A percentile compares a stretch with the other conserved stretches of the same genome.
Evolutionary conservation across 129 eudicot genomes (phyloP).

Genomic region (Deinandra increscens): DNA sequence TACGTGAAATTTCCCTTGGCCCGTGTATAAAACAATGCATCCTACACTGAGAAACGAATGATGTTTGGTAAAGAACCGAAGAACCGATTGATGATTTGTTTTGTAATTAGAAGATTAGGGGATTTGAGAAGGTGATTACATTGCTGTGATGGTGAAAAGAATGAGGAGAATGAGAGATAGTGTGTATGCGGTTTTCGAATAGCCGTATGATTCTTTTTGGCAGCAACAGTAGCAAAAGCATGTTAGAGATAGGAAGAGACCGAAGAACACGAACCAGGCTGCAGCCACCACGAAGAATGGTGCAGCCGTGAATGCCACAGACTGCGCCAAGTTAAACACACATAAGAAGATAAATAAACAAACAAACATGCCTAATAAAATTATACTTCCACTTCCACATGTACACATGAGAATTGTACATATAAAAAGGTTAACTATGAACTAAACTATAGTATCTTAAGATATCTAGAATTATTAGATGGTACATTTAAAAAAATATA

Average conservation of each 20-base stretch:
- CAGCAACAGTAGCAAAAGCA: constrained; percentile 69
- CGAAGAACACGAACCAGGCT: constrained; percentile 74
- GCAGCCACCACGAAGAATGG: constrained; percentile 64
- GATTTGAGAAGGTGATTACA: constrained; percentile 35
- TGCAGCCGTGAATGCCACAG: constrained; percentile 85
- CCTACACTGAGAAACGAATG: constrained; percentile 54
- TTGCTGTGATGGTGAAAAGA: constrained; percentile 72
- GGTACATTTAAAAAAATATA: too few species aligned
- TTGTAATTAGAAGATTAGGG: neutral
- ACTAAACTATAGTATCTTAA: too few species aligned
- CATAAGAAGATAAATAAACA: neutral
- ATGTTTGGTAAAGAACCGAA: neutral
- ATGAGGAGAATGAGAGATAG: constrained; percentile 75
- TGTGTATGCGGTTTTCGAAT: constrained; percentile 73
- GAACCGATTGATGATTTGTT: neutral
- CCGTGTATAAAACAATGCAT: constrained; percentile 78
- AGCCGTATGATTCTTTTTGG: constrained; percentile 73
- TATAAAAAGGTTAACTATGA: too few species aligned
- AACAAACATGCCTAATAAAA: too few species aligned
- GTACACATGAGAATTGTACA: too few species aligned
- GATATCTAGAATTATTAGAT: too few species aligned
- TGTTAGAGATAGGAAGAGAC: constrained; percentile 53
- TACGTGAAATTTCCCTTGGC: constrained; percentile 68
- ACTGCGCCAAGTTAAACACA: constrained; percentile 47
- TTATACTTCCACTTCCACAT: too few species aligned